Base-by-base conservation (phyloP, 805 yeast genomes). In the Torulaspora quercuum region DNA sequence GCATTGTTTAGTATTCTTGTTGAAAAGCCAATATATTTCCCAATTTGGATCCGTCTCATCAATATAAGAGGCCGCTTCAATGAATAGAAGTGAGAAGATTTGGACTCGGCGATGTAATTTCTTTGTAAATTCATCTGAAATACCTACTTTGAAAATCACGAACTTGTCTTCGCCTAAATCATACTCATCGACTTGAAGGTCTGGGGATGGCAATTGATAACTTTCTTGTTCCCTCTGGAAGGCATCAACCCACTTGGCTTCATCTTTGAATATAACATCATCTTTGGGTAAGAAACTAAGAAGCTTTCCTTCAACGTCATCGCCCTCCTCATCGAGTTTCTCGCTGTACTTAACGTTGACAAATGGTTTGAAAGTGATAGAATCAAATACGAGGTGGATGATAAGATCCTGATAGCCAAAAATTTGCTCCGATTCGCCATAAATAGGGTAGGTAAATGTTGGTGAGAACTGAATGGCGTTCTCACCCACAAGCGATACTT, bases 61-160 rank as follows among this genome's bases (percentile, higher is more conserved):
- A 38, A 92, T 87, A 52, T 76, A 85, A 1, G 94, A 78, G 1
- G 96, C 97, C 0, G 95, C 97, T 57, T 92, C 98, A 48, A 92
- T 90, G 63, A 81, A 88, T 7, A 92, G 67, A 17, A 90, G 64
- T 10, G 85, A 84, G 49, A 92, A 75, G 2, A 89, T 77, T 49
- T 87, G 95, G 46, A 88, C 68, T 41, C 95, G 64, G 33, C 70
- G 62, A 50, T 80, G 89, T 34, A 87, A 59, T 44, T 73, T 76
- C 29, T 67, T 70, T 8, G 56, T 50, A 33, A 77, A 53, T 5
- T 35, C 40, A 10, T 50, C 50, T 7, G 38, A 38, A 2, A 67
- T 44, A 16, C 57, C 53, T 1, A 59, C 37, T 42, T 73, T 75
- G 59, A 72, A 79, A 10, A 88, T 64, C 11, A 64, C 72, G 52